phyloP scores from a whole-genome alignment of 768 basidiomycete species.

The Tubosaeta sp. region DNA sequence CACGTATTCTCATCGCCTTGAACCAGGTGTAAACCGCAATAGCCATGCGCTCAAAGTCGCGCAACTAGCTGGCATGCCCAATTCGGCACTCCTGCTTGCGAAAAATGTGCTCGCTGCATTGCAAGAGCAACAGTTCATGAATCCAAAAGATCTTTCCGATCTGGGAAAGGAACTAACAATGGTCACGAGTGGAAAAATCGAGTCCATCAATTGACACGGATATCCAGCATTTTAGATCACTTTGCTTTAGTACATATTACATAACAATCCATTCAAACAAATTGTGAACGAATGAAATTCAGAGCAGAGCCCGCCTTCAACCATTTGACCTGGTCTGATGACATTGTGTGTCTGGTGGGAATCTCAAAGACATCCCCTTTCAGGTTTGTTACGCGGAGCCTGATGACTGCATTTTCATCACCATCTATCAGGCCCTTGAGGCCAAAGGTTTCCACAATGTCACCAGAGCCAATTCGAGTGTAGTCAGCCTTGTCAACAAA shows the following conservation, averaged over 20 bases:
- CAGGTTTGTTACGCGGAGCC: conserved; percentile 62
- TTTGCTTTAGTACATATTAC: background rate
- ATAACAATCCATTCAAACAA: conserved; percentile 20
- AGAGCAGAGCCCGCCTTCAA: conserved; percentile 83
- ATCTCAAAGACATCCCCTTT: conserved; percentile 64
- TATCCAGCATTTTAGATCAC: background rate
- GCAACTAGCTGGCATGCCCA: conserved; percentile 79
- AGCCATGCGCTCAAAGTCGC: conserved; percentile 93
- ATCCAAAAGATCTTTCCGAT: conserved; percentile 27
- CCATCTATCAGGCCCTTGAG: conserved; percentile 59
- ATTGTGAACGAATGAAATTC: conserved; percentile 76
- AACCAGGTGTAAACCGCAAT: conserved; percentile 81
- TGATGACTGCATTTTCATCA: conserved; percentile 39
- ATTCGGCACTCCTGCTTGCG: conserved; percentile 56
- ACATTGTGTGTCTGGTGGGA: conserved; percentile 83
- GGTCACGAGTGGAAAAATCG: background rate
- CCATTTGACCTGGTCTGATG: conserved; percentile 87
- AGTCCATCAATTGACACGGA: background rate
- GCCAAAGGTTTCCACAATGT: conserved; percentile 80
- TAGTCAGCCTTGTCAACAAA: conserved; percentile 87
- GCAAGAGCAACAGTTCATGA: conserved; percentile 21
- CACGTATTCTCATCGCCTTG: conserved; percentile 76
- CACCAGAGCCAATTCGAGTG: conserved; percentile 73
- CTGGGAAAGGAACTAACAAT: conserved; percentile 30
- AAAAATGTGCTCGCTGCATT: conserved; percentile 45